Evolutionary conservation across 2,329 filamentous ascomycete species (phyloP), one percentile per base, ranked within the genome.

Genomic region (Tolypocladium album): DNA sequence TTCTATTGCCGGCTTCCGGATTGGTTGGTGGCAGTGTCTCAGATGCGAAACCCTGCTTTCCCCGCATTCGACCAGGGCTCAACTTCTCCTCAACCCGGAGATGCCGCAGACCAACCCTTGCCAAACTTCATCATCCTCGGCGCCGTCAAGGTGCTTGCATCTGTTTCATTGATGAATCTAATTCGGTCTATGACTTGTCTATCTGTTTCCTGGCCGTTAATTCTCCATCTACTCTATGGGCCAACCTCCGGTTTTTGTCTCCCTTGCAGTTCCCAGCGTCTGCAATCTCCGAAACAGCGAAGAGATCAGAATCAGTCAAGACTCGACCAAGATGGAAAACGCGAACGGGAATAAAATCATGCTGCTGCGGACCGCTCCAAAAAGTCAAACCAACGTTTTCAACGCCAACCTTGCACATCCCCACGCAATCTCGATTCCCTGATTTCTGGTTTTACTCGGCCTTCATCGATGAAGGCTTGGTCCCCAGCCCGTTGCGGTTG

Each of bases 401-500:
- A 53, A 53, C 50, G 50, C 50, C 50, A 53, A 22, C 20, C 50
- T 53, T 11, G 31, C 17, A 53, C 50, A 22, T 20, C 17, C 20
- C n/a, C 20, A 1, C 27, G 4, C 24, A 34, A 12, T 20, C 31
- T 36, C 31, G 11, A 53, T 36, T 20, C 17, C 20, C 27, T 5
- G 17, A 36, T 34, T 1, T 2, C 9, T 11, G 31, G 20, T 2
- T 1, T n/a, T 45, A 61, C 36, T 58, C 59, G 8, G 56, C 9
- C 55, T 58, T 58, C 17, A 22, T 31, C 1, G 47, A 47, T 34
- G 42, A 27, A 13, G 75, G 75, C 64, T 71, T 71, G 39, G 86
- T 77, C 66, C 94, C 94, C 31, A 96, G 78, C 24, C 90, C 89
- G 77, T 97, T 99, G 68, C 83, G 82, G 83, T 99, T 99, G 71